phyloP scores from a whole-genome alignment of 257 asterid species.

The Salvia splendens region DNA sequence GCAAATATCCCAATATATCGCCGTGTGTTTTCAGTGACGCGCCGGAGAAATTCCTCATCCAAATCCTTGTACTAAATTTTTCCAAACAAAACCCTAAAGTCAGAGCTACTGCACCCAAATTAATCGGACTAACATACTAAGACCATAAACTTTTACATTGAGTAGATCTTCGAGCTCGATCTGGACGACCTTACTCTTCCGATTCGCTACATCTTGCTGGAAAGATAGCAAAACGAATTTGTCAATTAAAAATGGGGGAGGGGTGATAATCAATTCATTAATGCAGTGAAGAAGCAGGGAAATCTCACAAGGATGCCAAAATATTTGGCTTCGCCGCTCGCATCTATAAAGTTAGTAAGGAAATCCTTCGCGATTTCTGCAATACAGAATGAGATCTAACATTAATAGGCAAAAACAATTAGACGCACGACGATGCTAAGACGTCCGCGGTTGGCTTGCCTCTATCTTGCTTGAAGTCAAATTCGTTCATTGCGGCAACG shows the following conservation, averaged over 20 bases:
- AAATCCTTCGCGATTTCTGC: constrained; percentile 83
- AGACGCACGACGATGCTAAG: neutral
- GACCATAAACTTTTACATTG: constrained; percentile 45
- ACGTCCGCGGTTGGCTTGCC: constrained; percentile 40
- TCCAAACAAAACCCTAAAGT: constrained; percentile 6
- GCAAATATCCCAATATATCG: constrained; percentile 80
- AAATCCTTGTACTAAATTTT: constrained; percentile 65
- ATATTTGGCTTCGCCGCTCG: constrained; percentile 75
- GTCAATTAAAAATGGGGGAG: neutral
- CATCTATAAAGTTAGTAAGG: constrained; percentile 66
- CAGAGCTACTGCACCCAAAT: constrained; percentile 10
- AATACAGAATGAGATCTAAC: constrained; percentile 10
- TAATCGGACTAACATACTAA: neutral
- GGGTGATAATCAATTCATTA: neutral
- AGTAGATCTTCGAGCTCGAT: constrained; percentile 86
- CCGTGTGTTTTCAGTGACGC: constrained; percentile 76
- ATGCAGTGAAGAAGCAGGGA: neutral
- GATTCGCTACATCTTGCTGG: constrained; percentile 97
- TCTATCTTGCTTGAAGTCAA: constrained; percentile 69
- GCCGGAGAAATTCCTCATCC: constrained; percentile 82
- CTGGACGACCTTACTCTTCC: constrained; percentile 69
- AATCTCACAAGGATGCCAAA: constrained; percentile 65
- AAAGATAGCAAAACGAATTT: neutral
- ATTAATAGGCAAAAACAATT: neutral
- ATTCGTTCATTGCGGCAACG: constrained; percentile 51